A percentile compares a stretch with the other conserved stretches of the same genome.
Conservation (phyloP, 1,284 basidiomycete species). For the Sporisorium reilianum region DNA sequence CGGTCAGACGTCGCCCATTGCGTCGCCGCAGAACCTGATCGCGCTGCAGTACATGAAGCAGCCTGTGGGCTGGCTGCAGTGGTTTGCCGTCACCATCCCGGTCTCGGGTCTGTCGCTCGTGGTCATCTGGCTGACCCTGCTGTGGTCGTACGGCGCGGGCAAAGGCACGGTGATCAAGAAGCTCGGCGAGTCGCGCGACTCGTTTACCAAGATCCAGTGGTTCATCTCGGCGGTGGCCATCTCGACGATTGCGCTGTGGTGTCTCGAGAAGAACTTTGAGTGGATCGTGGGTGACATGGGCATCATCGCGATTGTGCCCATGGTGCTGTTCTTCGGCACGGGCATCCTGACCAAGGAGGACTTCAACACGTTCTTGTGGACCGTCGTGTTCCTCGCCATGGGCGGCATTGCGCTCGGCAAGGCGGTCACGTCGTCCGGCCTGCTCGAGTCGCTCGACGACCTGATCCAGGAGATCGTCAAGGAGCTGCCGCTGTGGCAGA, state of each 20-base stretch:
- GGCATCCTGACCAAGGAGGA: constrained; percentile 89
- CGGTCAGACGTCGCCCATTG: constrained; percentile 90
- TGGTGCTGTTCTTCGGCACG: constrained; percentile 93
- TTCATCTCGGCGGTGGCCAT: constrained; percentile 88
- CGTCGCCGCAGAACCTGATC: constrained; percentile 97
- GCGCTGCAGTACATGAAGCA: constrained; percentile 89
- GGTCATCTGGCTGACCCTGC: constrained; percentile 89
- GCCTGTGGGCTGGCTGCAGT: constrained; percentile 86
- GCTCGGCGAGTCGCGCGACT: constrained; percentile 54
- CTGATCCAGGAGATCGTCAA: constrained; percentile 79
- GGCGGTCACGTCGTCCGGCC: constrained; percentile 88
- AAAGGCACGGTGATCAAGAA: constrained; percentile 70
- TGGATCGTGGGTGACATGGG: constrained; percentile 90
- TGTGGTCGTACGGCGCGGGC: constrained; percentile 87
- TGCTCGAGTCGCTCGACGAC: constrained; percentile 73
- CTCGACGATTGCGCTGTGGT: constrained; percentile 92
- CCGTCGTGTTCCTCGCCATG: constrained; percentile 75
- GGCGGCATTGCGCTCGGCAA: constrained; percentile 96
- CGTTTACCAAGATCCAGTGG: constrained; percentile 85
- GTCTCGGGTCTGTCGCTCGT: constrained; percentile 87
- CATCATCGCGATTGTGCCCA: constrained; percentile 90
- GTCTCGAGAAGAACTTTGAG: constrained; percentile 85
- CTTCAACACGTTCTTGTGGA: constrained; percentile 69
- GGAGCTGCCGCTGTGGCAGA: constrained; percentile 81
- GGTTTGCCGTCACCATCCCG: constrained; percentile 94